A percentile compares a stretch with the other conserved stretches of the same genome.
These are phyloP conservation scores for Pseudozyma sp. DNA, from an alignment of 1,284 basidiomycete species.

Conservation along the genomic window DNA sequence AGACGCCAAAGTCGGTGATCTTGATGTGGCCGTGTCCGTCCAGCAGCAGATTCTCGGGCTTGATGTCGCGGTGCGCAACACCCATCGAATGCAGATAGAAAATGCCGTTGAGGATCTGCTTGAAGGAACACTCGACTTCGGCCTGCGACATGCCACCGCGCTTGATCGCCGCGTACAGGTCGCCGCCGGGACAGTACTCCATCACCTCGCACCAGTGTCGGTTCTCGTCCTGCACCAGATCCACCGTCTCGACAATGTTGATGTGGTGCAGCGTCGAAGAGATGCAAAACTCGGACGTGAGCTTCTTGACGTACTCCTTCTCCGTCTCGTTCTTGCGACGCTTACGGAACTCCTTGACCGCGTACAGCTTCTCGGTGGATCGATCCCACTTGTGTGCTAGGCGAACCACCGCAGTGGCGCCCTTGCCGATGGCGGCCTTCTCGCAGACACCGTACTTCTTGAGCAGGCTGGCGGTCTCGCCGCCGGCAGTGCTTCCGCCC, in stretches of 20 bases:
- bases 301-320: conserved; percentile 99
- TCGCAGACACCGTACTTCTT: conserved; percentile 98
- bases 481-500: conserved; percentile 48
- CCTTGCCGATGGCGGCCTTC: conserved; percentile 95
- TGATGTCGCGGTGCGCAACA: conserved; percentile 96
- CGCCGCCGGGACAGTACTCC: conserved; percentile 95
- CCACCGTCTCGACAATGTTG: conserved; percentile 98
- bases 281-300: conserved; percentile 99
- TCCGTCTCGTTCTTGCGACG: conserved; percentile 97
- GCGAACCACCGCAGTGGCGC: conserved; percentile 94
- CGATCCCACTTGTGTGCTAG: conserved; percentile 99
- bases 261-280: conserved; percentile 95
- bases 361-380: conserved; percentile 95
- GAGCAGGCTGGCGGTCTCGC: conserved; percentile 64
- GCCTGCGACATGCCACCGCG: conserved; percentile 92
- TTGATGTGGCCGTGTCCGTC: conserved; percentile 93
- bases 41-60: conserved; percentile 96
- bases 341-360: conserved; percentile 99
- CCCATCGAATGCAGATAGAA: conserved; percentile 93
- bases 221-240: conserved; percentile 95
- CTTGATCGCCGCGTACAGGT: conserved; percentile 97
- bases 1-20: conserved; percentile 99
- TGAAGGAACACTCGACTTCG: conserved; percentile 98
- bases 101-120: conserved; percentile 91
- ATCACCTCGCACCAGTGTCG: conserved; percentile 99